Evolutionary conservation across 169 alveolate species (phyloP), one percentile per base, ranked within the genome.

Genomic region (Amoebophrya sp.): DNA sequence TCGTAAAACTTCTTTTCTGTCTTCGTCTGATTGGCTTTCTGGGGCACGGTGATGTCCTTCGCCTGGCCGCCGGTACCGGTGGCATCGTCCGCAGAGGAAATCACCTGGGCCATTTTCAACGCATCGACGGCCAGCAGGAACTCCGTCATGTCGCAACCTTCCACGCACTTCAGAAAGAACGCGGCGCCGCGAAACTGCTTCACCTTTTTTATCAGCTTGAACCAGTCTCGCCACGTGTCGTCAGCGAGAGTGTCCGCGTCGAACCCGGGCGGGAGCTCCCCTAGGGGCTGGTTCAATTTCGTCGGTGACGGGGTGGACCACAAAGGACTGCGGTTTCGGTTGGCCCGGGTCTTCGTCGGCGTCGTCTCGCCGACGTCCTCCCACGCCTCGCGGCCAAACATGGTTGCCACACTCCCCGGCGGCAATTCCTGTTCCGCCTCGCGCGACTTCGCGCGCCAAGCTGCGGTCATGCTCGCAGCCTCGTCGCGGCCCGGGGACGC

Each of bases 121-220:
- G 83, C 83, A 25, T 66, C 83, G 32, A 66, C 83, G 32, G 83
- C 29, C 32, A 66, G 83, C 83, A 66, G 32, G 32, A 66, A 66
- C 83, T 66, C 83, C 83, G 35, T 66, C 83, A 66, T 25, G 35
- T 66, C 83, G 83, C 83, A 66, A 25, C 83, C 83, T 2, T 66
- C 83, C 83, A n/a, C 0, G 83, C 83, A 66, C 35, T 66, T 66
- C 32, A 66, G 35, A 25, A 66, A 66, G 83, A 66, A 66, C 32
- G 83, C 83, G 35, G 83, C 83, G 7, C 83, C 83, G 39, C 35
- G 29, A 25, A 66, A 66, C 32, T 2, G 7, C 32, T 66, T 66
- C 10, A 66, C 83, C 83, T 66, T 66, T n/a, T 66, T 66, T n/a
- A 66, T n/a, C 35, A 66, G 83, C 32, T 66, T n/a, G 35, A 25